phyloP scores from a whole-genome alignment of 179 eudicot genomes.

The Camellia oleifera region DNA sequence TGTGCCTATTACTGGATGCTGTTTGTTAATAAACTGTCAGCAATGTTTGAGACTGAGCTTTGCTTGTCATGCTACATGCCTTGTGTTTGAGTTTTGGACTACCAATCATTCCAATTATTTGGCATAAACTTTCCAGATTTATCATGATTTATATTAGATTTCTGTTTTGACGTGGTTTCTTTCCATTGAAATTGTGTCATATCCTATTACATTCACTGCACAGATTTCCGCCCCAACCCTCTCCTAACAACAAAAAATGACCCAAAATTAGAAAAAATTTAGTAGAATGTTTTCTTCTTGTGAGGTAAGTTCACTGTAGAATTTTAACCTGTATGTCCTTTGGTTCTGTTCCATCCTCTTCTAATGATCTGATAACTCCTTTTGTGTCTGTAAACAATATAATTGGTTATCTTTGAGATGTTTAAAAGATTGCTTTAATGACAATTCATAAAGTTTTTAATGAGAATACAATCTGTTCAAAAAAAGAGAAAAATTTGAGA shows the following conservation, averaged over 20 bases:
- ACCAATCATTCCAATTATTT: too few relatives aligned
- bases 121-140: too few relatives aligned
- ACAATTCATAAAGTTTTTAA: too few relatives aligned
- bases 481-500: too few relatives aligned
- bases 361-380: too few relatives aligned
- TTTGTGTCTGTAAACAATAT: background rate
- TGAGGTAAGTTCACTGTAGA: background rate
- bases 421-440: background rate
- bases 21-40: too few relatives aligned
- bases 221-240: background rate
- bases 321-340: background rate
- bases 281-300: background rate
- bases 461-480: too few relatives aligned
- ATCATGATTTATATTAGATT: too few relatives aligned
- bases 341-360: background rate
- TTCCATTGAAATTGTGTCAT: background rate
- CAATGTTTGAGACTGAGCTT: too few relatives aligned
- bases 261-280: background rate
- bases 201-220: background rate
- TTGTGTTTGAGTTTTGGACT: too few relatives aligned
- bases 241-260: background rate
- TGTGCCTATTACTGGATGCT: too few relatives aligned
- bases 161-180: background rate
- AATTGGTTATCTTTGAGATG: background rate
- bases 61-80: too few relatives aligned